Conservation (phyloP, 2,329 filamentous ascomycete genomes). For the Chaetomiaceae sp. region DNA sequence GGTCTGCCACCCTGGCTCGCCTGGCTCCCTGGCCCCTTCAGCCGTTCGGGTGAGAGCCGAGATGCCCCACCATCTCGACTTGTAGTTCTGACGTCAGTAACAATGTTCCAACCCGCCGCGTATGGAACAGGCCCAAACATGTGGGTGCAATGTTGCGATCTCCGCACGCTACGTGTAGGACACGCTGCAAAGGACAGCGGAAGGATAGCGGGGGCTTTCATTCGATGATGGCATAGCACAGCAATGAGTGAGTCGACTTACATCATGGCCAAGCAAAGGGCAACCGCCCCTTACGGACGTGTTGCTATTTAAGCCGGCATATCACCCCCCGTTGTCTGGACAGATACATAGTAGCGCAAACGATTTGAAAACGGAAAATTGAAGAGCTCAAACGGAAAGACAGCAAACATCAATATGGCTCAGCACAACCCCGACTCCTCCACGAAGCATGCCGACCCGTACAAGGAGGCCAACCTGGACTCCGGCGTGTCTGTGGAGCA, state of each 20-base stretch:
- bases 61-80: too few relatives aligned
- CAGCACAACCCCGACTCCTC: constrained; percentile 49
- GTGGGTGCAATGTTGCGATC: background rate
- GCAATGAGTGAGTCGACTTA: background rate
- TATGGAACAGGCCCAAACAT: too few relatives aligned
- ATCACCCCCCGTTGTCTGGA: background rate
- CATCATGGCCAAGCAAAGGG: background rate
- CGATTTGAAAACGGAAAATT: background rate
- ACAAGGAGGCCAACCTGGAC: constrained; percentile 66
- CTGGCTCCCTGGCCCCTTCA: too few relatives aligned
- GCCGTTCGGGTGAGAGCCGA: too few relatives aligned
- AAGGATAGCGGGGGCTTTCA: background rate
- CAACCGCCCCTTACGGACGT: background rate
- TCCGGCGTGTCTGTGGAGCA: constrained; percentile 58
- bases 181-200: background rate
- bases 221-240: background rate
- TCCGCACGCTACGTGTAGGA: background rate
- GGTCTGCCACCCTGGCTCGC: too few relatives aligned
- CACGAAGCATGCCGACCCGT: constrained; percentile 66
- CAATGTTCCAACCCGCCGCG: too few relatives aligned
- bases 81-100: too few relatives aligned
- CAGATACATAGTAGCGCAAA: background rate
- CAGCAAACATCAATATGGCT: constrained; percentile 13
- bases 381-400: background rate
- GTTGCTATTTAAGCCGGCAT: too few relatives aligned